Base-by-base conservation (phyloP, 805 yeast species). In the Yamadazyma takamatsuzukensis region DNA sequence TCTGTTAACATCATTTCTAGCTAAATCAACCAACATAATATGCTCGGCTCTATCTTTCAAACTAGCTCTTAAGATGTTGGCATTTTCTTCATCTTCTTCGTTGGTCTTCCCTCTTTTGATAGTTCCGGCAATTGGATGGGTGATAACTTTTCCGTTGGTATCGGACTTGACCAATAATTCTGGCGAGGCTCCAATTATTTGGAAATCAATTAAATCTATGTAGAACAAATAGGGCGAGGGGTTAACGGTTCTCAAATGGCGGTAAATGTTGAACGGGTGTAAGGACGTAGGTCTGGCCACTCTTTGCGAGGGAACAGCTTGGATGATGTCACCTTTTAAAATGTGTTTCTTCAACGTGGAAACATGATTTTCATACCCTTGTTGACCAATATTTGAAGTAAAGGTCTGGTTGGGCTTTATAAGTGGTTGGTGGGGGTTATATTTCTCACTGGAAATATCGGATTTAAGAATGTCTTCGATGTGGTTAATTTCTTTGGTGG, bases 71-170 rank as follows among this genome's bases (percentile, higher is more conserved):
- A 93, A 73, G 35, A 77, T 75, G 11, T 69, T 68, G 2, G 97
- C 97, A 33, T 88, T 70, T 40, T 62, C 64, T 53, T 89, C 96
- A 51, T 93, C 99, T 58, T 93, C 97, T 49, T 87, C 95, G 15
- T 80, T 67, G 7, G 97, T 87, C 47, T 76, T 74, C 30, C 99
- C 99, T 52, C 99, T 78, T 46, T 68, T 76, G 37, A 93, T 83
- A 3, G 98, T 93, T 32, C 99, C 99, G 1, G 99, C 99, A 54
- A 93, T 93, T 14, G 98, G 99, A 58, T 93, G 97, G 2, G 97
- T 93, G 32, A 90, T 72, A 13, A 93, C 76, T 47, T 84, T 78
- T 41, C 82, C 78, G 21, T 80, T 69, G 15, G 45, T 40, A 45
- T 88, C 96, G 5, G 87, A 68, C 58, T 87, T 85, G 34, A 90